These are phyloP conservation scores for Neonectria neomacrospora DNA, from an alignment of 2,329 filamentous ascomycete species.

Conservation along the genomic window DNA sequence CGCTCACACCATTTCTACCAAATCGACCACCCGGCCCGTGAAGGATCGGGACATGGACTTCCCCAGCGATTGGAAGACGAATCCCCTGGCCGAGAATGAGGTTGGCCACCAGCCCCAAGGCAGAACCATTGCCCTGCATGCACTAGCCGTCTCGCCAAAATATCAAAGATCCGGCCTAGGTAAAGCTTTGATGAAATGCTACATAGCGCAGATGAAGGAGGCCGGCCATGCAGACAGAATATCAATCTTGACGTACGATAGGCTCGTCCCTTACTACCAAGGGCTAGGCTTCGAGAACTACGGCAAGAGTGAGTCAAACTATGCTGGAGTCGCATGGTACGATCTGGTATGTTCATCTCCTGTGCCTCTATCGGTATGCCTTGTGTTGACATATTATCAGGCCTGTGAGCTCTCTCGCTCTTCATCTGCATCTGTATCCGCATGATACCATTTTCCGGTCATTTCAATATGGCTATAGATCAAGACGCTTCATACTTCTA, in stretches of 20 bases:
- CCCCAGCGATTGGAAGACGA: conserved; percentile 40
- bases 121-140: conserved; percentile 45
- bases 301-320: conserved; percentile 46
- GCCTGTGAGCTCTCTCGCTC: conserved; percentile 12
- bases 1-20: conserved; percentile 46
- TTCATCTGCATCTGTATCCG: neutral
- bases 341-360: conserved; percentile 41
- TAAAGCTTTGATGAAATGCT: conserved; percentile 40
- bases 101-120: conserved; percentile 42
- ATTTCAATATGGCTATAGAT: neutral
- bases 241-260: conserved; percentile 46
- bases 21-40: conserved; percentile 32
- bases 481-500: neutral
- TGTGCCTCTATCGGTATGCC: neutral
- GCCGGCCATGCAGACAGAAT: conserved; percentile 38
- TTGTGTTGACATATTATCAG: neutral
- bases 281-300: conserved; percentile 46
- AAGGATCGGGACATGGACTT: conserved; percentile 45
- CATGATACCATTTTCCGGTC: neutral
- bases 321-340: conserved; percentile 47
- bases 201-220: conserved; percentile 37
- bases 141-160: conserved; percentile 42
- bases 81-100: conserved; percentile 21
- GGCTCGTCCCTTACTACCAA: conserved; percentile 46
- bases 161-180: conserved; percentile 43